Evolutionary conservation across 176 grass and related monocot genomes (phyloP).

Genomic region (Eremochloa ophiuroides): DNA sequence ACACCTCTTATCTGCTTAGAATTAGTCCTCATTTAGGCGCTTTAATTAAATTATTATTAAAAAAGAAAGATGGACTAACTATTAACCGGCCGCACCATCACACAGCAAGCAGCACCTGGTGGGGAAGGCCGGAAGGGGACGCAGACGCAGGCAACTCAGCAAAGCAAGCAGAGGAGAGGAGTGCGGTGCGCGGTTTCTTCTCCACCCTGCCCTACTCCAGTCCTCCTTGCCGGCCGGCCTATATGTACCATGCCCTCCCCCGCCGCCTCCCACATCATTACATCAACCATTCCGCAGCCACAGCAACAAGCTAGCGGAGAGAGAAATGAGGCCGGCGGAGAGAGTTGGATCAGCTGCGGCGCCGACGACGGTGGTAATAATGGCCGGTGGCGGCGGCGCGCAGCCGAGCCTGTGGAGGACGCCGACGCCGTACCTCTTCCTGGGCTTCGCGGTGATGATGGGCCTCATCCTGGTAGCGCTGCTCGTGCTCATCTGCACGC

Average conservation of each 20-base stretch:
- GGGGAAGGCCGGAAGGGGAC: not conserved
- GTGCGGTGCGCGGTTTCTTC: not conserved
- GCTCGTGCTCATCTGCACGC: slow-evolving; percentile 36
- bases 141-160: not conserved
- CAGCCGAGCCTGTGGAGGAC: slow-evolving; percentile 21
- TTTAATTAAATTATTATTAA: too few species aligned
- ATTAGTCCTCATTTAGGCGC: not conserved
- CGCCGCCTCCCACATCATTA: not conserved
- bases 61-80: too few species aligned
- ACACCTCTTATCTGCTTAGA: too few species aligned
- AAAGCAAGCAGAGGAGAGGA: not conserved
- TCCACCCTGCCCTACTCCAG: not conserved
- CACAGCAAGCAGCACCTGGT: not conserved
- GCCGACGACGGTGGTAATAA: not conserved
- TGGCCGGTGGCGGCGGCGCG: not conserved
- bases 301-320: not conserved
- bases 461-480: slow-evolving; percentile 38
- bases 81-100: not conserved
- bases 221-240: not conserved
- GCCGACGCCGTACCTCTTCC: slow-evolving; percentile 52
- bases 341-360: not conserved
- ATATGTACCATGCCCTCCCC: not conserved
- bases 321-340: not conserved
- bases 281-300: not conserved
- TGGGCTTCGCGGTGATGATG: slow-evolving; percentile 33